A percentile compares a stretch with the other conserved stretches of the same genome.
phyloP scores from a whole-genome alignment of 148 eudicot species.

The Gaultheria prostrata region DNA sequence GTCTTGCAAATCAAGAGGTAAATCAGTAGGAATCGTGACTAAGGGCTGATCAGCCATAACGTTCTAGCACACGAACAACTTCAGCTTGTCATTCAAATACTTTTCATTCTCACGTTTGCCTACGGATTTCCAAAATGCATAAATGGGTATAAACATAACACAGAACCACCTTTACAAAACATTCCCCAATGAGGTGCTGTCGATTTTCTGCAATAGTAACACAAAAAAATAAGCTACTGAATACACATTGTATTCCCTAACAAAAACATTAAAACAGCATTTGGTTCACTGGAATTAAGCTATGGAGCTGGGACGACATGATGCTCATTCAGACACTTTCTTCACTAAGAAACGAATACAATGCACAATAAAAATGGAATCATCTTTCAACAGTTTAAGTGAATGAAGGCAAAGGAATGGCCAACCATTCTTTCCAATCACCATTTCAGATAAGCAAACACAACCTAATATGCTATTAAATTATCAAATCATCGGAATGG shows the following conservation, averaged over 20 bases:
- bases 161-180: conserved; percentile 1
- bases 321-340: neutral
- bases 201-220: neutral
- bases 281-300: neutral
- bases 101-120: conserved; percentile 24
- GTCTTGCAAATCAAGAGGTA: conserved; percentile 39
- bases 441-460: neutral
- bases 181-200: neutral
- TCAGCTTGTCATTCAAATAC: conserved; percentile 9
- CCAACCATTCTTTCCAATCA: neutral
- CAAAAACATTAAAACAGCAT: neutral
- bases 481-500: neutral
- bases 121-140: neutral
- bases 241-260: neutral
- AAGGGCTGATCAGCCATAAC: conserved; percentile 46
- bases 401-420: neutral
- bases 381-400: neutral
- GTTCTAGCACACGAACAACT: conserved; percentile 15
- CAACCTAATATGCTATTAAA: neutral
- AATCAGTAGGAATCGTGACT: conserved; percentile 26
- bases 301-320: neutral
- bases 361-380: neutral
- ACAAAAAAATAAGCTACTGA: neutral
- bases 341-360: neutral
- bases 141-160: neutral